These are phyloP conservation scores for Claviceps capensis DNA, from an alignment of 2,329 filamentous ascomycete species.

Conservation along the genomic window DNA sequence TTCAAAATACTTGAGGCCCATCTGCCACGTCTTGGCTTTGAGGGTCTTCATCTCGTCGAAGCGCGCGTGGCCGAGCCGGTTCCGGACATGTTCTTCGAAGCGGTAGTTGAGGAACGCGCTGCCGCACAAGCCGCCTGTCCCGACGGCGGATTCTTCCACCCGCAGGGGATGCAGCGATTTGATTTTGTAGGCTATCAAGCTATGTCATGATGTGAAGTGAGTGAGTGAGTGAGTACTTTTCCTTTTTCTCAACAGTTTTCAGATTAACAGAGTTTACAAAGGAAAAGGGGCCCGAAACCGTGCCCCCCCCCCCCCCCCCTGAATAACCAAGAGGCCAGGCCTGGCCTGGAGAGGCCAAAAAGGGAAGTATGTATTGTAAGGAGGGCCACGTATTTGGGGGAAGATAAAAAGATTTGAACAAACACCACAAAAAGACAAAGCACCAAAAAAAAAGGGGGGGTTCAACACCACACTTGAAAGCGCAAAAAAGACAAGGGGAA, in stretches of 20 bases:
- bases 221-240: background rate
- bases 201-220: constrained; percentile 11
- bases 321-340: no score
- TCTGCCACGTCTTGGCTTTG: constrained; percentile 68
- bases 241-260: no score
- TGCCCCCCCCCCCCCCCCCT: no score
- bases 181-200: constrained; percentile 69
- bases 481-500: background rate
- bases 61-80: constrained; percentile 48
- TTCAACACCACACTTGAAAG: no score
- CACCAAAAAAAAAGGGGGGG: background rate
- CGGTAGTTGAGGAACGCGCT: constrained; percentile 70
- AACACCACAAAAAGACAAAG: background rate
- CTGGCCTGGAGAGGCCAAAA: background rate
- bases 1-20: constrained; percentile 67
- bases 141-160: constrained; percentile 67
- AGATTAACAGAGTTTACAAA: no score
- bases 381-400: no score
- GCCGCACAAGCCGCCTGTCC: constrained; percentile 64
- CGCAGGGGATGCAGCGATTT: constrained; percentile 56
- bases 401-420: background rate
- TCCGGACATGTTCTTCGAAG: constrained; percentile 64
- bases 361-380: background rate
- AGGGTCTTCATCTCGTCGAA: constrained; percentile 67
- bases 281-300: no score